A percentile compares a stretch with the other conserved stretches of the same genome.
Evolutionary conservation across 176 grass and related monocot genomes (phyloP).

Genomic region (Leersia perrieri): DNA sequence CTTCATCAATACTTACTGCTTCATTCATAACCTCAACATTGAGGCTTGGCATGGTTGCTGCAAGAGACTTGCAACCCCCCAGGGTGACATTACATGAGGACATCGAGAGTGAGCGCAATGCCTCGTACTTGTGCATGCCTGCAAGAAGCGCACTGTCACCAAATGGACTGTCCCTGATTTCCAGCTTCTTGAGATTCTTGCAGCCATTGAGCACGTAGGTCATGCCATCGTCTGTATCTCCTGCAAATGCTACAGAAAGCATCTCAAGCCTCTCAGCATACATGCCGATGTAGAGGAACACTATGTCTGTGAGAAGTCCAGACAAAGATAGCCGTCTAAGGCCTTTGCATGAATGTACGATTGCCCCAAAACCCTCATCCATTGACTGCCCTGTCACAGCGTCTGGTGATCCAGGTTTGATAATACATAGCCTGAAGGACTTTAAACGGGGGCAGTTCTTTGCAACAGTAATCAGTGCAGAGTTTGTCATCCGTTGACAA

Average conservation of each 20-base stretch:
- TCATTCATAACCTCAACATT: constrained; percentile 64
- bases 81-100: constrained; percentile 62
- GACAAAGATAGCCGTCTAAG: constrained; percentile 60
- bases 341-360: constrained; percentile 58
- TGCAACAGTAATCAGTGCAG: constrained; percentile 51
- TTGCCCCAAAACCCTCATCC: constrained; percentile 77
- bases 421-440: constrained; percentile 57
- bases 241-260: constrained; percentile 57
- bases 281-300: constrained; percentile 74
- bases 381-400: constrained; percentile 57
- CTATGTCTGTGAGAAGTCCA: constrained; percentile 51
- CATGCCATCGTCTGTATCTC: constrained; percentile 57
- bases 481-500: constrained; percentile 68
- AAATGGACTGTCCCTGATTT: constrained; percentile 66
- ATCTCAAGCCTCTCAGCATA: constrained; percentile 62
- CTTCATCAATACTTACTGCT: background rate
- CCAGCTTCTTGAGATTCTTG: constrained; percentile 70
- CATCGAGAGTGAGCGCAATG: constrained; percentile 79
- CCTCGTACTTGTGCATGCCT: constrained; percentile 42
- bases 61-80: constrained; percentile 62
- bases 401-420: constrained; percentile 44
- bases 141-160: constrained; percentile 53
- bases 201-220: constrained; percentile 66
- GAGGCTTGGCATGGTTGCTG: constrained; percentile 49
- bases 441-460: constrained; percentile 51